A percentile compares a stretch with the other conserved stretches of the same genome.
These are phyloP conservation scores for Venturia carpophila DNA, from an alignment of 2,329 filamentous ascomycete genomes.

Conservation along the genomic window DNA sequence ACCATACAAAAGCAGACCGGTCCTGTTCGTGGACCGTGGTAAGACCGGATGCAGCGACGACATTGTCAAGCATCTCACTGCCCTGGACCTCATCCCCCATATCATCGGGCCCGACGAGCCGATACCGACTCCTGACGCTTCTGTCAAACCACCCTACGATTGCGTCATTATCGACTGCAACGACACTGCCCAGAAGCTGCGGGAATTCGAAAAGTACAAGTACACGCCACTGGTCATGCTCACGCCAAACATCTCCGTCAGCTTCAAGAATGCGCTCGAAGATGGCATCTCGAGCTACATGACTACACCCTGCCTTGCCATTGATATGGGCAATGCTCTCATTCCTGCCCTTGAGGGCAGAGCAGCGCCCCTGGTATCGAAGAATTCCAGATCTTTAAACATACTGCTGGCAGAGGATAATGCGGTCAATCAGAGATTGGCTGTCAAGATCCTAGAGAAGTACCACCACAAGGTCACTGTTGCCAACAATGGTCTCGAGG, in stretches of 20 bases:
- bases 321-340: slow-evolving; percentile 93
- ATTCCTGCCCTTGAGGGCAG: slow-evolving; percentile 90
- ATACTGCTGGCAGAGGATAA: slow-evolving; percentile 96
- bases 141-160: slow-evolving; percentile 65
- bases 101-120: slow-evolving; percentile 72
- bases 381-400: slow-evolving; percentile 92
- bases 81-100: slow-evolving; percentile 71
- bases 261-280: slow-evolving; percentile 85
- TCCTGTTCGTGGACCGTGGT: slow-evolving; percentile 90
- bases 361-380: slow-evolving; percentile 81
- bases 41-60: slow-evolving; percentile 68
- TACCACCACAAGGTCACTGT: slow-evolving; percentile 90
- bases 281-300: slow-evolving; percentile 98
- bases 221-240: slow-evolving; percentile 93
- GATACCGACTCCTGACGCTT: slow-evolving; percentile 47
- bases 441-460: slow-evolving; percentile 94
- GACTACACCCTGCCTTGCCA: slow-evolving; percentile 90
- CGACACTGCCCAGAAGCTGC: slow-evolving; percentile 75
- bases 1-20: slow-evolving; percentile 87
- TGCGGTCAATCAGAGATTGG: slow-evolving; percentile 89
- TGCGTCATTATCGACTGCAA: slow-evolving; percentile 94
- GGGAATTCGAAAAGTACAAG: slow-evolving; percentile 90
- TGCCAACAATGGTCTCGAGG: slow-evolving; percentile 89
- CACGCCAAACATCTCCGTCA: slow-evolving; percentile 82
- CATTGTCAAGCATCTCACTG: slow-evolving; percentile 68